phyloP scores from a whole-genome alignment of 78 protist genomes.

The Chrysochromulina tobinii region DNA sequence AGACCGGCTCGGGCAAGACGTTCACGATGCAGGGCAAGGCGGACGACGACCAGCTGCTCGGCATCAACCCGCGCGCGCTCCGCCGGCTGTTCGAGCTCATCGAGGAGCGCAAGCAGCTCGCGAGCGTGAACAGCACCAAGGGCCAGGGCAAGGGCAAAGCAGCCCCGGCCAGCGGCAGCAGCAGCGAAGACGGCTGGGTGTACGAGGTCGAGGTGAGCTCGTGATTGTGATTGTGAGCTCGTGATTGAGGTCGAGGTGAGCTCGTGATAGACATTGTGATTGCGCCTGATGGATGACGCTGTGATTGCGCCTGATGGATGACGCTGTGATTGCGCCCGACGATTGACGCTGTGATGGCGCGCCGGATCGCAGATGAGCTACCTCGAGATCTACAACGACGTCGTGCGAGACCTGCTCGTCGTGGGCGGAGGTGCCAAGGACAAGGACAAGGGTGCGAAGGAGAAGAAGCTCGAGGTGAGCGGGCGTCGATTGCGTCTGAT shows the following conservation, averaged over 20 bases:
- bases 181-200: neutral
- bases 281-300: too few species aligned
- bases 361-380: neutral
- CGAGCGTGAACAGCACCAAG: neutral
- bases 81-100: neutral
- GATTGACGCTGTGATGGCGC: neutral
- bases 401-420: slow-evolving; percentile 38
- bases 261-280: too few species aligned
- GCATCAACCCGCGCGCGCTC: slow-evolving; percentile 45
- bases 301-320: too few species aligned
- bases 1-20: slow-evolving; percentile 85
- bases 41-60: neutral
- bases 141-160: too few species aligned
- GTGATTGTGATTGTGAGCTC: too few species aligned
- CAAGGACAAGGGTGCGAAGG: neutral
- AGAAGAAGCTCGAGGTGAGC: neutral
- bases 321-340: too few species aligned
- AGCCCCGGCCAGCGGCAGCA: too few species aligned
- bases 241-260: too few species aligned
- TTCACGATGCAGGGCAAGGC: slow-evolving; percentile 79
- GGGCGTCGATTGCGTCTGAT: too few species aligned
- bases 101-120: neutral
- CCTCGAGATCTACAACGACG: slow-evolving; percentile 56
- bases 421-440: too few species aligned
- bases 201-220: neutral